A percentile compares a stretch with the other conserved stretches of the same genome.
Conservation (phyloP, 805 yeast genomes). For the Cyberlindnera euphorbiae region DNA sequence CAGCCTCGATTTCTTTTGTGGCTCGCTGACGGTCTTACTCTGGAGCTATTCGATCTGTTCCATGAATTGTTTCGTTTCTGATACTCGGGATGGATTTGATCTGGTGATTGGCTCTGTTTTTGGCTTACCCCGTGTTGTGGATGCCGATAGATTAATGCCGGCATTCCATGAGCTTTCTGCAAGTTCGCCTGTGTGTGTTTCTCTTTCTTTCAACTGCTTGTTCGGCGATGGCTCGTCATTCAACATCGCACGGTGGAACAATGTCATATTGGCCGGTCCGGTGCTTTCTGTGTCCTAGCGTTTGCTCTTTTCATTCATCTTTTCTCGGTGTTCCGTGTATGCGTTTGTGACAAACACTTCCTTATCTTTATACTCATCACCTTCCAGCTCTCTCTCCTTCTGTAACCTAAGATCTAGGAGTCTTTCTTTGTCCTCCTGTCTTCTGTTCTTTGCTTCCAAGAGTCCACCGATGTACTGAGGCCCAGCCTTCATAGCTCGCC, state of each 20-base stretch:
- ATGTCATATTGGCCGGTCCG: slow-evolving; percentile 3
- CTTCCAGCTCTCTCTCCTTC: slow-evolving; percentile 36
- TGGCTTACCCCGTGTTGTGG: too few relatives aligned
- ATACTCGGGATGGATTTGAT: too few relatives aligned
- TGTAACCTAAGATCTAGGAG: slow-evolving; percentile 34
- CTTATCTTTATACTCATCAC: slow-evolving; percentile 32
- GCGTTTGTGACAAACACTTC: slow-evolving; percentile 46
- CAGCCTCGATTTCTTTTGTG: too few relatives aligned
- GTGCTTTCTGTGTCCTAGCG: slow-evolving; percentile 1
- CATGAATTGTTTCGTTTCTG: too few relatives aligned
- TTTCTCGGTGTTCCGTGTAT: slow-evolving; percentile 33
- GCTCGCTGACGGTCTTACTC: too few relatives aligned
- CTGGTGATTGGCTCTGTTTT: too few relatives aligned
- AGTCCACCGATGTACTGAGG: slow-evolving; percentile 37
- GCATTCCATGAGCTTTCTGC: too few relatives aligned
- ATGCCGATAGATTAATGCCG: too few relatives aligned
- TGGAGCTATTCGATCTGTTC: too few relatives aligned
- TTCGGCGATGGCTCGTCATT: background rate
- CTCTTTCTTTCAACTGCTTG: too few relatives aligned
- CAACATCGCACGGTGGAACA: slow-evolving; percentile 5
- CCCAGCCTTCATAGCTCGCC: slow-evolving; percentile 3
- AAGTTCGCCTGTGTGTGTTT: too few relatives aligned
- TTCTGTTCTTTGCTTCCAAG: slow-evolving; percentile 37
- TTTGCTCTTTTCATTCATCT: slow-evolving; percentile 7
- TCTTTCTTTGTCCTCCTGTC: slow-evolving; percentile 42